Evolutionary conservation across 169 alveolate genomes (phyloP).

Genomic region (Eimeria brunetti): DNA sequence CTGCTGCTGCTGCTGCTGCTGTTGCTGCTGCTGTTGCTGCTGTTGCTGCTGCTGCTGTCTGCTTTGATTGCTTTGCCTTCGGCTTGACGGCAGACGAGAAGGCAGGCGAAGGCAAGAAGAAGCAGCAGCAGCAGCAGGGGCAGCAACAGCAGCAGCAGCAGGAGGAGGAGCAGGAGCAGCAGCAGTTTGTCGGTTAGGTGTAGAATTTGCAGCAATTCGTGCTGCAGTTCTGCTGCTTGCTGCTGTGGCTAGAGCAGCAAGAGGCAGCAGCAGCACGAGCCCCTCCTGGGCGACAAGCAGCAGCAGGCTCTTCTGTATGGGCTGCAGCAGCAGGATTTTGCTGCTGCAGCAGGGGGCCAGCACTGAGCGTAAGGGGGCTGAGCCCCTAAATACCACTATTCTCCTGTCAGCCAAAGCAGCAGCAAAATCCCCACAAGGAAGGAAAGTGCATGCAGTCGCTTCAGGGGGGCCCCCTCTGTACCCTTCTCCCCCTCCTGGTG

Average conservation of each 20-base stretch:
- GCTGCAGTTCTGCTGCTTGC: not conserved
- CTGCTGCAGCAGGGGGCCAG: slow-evolving; percentile 43
- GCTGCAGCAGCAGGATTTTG: slow-evolving; percentile 37
- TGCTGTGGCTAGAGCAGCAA: slow-evolving; percentile 4
- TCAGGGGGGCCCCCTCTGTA: slow-evolving; percentile 3
- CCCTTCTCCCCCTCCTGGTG: not conserved
- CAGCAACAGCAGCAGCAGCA: not conserved
- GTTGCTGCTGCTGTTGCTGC: not conserved
- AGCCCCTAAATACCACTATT: slow-evolving; percentile 51
- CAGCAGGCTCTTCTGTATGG: slow-evolving; percentile 38
- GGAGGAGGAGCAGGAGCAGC: no score
- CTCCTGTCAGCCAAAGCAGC: slow-evolving; percentile 69
- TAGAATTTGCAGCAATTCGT: not conserved
- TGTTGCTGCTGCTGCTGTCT: no score
- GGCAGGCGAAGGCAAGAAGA: not conserved
- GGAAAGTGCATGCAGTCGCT: slow-evolving; percentile 66
- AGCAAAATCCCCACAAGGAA: slow-evolving; percentile 53
- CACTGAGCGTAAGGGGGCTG: slow-evolving; percentile 62
- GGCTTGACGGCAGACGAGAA: not conserved
- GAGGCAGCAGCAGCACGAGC: slow-evolving; percentile 35
- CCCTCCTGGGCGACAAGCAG: slow-evolving; percentile 70
- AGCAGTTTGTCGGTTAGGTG: no score
- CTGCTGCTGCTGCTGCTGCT: no score
- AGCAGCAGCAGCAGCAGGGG: not conserved
- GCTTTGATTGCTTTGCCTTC: not conserved